A percentile compares a stretch with the other conserved stretches of the same genome.
These are phyloP conservation scores for Globisporangium middletonii DNA, from an alignment of 352 stramenopile species.

Conservation along the genomic window DNA sequence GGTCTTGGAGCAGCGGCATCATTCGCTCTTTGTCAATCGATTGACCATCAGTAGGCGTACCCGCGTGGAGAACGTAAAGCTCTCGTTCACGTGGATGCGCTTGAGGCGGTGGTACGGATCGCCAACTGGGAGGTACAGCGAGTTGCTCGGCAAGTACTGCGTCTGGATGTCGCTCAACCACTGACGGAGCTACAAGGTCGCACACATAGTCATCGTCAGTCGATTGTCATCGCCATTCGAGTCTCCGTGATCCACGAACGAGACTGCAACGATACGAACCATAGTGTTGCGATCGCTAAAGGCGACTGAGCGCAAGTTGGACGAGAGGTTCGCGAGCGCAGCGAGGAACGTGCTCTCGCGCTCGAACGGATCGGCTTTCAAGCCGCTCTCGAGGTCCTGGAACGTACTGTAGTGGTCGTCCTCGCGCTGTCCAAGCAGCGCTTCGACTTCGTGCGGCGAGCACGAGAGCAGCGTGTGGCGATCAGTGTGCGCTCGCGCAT, in stretches of 20 bases:
- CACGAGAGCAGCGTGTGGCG: slow-evolving; percentile 16
- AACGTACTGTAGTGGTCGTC: slow-evolving; percentile 73
- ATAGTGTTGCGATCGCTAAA: slow-evolving; percentile 57
- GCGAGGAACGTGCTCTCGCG: slow-evolving; percentile 59
- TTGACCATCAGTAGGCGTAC: slow-evolving; percentile 8
- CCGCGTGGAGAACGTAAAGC: slow-evolving; percentile 79
- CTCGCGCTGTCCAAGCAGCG: slow-evolving; percentile 30
- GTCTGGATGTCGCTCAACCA: slow-evolving; percentile 61
- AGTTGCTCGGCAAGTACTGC: slow-evolving; percentile 72
- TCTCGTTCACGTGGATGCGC: slow-evolving; percentile 68
- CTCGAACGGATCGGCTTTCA: slow-evolving; percentile 51
- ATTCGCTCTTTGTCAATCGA: neutral
- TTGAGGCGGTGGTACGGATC: slow-evolving; percentile 77
- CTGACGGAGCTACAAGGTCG: slow-evolving; percentile 35
- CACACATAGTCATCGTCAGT: neutral
- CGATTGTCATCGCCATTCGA: neutral
- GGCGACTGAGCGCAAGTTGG: slow-evolving; percentile 58
- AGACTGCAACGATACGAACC: slow-evolving; percentile 24
- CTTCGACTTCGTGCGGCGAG: slow-evolving; percentile 40
- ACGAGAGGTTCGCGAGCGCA: slow-evolving; percentile 68
- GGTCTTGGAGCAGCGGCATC: neutral
- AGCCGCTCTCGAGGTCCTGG: slow-evolving; percentile 38
- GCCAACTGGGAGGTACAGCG: slow-evolving; percentile 70
- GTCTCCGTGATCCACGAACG: neutral
- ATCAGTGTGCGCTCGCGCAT: slow-evolving; percentile 6